Evolutionary conservation across 331 rosid genomes (phyloP).

Genomic region (Malus hybrid): DNA sequence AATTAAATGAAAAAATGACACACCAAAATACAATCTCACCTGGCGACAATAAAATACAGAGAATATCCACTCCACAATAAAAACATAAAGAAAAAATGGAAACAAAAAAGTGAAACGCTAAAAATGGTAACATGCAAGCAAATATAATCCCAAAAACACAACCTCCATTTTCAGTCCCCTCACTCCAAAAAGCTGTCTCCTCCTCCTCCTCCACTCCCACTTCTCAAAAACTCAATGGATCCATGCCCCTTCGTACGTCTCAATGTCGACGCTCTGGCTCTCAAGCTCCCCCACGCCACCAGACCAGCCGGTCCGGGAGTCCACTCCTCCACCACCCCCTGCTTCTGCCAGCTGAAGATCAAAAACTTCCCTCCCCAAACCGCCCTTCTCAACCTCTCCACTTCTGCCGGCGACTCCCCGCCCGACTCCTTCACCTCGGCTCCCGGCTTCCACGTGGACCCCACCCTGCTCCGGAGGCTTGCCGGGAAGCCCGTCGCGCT

Average conservation of each 20-base stretch:
- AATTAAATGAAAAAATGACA: neutral
- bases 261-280: conserved; percentile 54
- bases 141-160: neutral
- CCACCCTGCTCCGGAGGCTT: conserved; percentile 41
- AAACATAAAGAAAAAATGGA: neutral
- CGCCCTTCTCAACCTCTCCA: conserved; percentile 55
- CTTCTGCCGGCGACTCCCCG: conserved; percentile 24
- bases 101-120: conserved; percentile 7
- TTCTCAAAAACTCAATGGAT: conserved; percentile 44
- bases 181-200: neutral
- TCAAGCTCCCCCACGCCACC: conserved; percentile 58
- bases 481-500: conserved; percentile 36
- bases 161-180: conserved; percentile 18
- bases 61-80: neutral
- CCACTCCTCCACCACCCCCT: conserved; percentile 80
- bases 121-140: conserved; percentile 18
- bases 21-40: neutral
- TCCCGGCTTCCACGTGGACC: conserved; percentile 56
- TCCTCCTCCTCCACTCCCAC: neutral
- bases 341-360: conserved; percentile 62
- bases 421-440: conserved; percentile 48
- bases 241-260: conserved; percentile 73
- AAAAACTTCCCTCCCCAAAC: conserved; percentile 56
- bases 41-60: neutral
- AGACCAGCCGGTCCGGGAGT: conserved; percentile 46